These are phyloP conservation scores for Dioszegia crocea DNA, from an alignment of 768 basidiomycete species.

Conservation along the genomic window DNA sequence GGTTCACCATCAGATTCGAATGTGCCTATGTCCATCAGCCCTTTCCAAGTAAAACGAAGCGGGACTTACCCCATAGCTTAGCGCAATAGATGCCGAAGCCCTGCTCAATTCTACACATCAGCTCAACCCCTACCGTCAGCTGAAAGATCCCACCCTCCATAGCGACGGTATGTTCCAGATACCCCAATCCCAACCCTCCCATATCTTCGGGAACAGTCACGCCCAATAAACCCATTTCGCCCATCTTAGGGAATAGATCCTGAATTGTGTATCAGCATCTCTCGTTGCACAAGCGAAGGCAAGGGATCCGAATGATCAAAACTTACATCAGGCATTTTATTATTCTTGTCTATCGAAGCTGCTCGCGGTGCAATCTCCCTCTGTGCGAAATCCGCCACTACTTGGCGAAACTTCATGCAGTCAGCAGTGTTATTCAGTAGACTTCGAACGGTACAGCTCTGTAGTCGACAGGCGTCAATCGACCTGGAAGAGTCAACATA, in stretches of 20 bases:
- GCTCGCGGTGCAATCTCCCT: slow-evolving; percentile 81
- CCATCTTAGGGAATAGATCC: slow-evolving; percentile 39
- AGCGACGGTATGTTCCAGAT: slow-evolving; percentile 80
- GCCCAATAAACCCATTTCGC: slow-evolving; percentile 43
- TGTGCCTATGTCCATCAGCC: slow-evolving; percentile 26
- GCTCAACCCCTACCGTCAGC: not conserved
- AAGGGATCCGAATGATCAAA: not conserved
- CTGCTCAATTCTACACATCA: slow-evolving; percentile 61
- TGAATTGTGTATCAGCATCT: slow-evolving; percentile 4
- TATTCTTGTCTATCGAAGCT: slow-evolving; percentile 77
- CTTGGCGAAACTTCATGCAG: slow-evolving; percentile 79
- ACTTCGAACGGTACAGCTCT: too few relatives aligned
- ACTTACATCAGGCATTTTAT: slow-evolving; percentile 68
- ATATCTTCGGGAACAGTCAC: slow-evolving; percentile 72
- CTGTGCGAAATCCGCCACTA: slow-evolving; percentile 72
- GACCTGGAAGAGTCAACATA: slow-evolving; percentile 51
- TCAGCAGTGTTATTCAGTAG: too few relatives aligned
- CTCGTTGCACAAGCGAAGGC: too few relatives aligned
- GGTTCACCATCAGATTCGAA: slow-evolving; percentile 45
- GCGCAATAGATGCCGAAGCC: slow-evolving; percentile 84
- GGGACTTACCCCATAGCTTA: slow-evolving; percentile 53
- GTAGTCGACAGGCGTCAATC: too few relatives aligned
- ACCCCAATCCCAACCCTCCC: slow-evolving; percentile 77
- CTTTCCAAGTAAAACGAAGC: too few relatives aligned
- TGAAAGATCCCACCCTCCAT: slow-evolving; percentile 66